Evolutionary conservation across 495 filamentous ascomycete genomes (phyloP).

Genomic region (Aspergillus nanangensis): DNA sequence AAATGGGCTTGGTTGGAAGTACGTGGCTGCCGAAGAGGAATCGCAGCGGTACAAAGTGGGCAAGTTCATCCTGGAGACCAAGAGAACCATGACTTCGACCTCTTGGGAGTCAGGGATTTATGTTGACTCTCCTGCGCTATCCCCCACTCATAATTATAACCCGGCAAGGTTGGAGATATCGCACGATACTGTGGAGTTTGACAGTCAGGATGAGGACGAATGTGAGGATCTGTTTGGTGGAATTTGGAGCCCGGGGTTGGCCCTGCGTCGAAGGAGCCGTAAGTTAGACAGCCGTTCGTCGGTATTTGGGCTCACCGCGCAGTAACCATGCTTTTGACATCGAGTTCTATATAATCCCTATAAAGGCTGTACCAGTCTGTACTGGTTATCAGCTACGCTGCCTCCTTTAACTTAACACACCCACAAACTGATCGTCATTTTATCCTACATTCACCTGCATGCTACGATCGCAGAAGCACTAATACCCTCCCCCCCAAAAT

Average conservation of each 20-base stretch:
- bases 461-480: too few relatives aligned
- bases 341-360: neutral
- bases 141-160: neutral
- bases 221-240: conserved; percentile 91
- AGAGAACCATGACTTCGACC: conserved; percentile 59
- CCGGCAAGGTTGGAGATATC: conserved; percentile 2
- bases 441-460: too few relatives aligned
- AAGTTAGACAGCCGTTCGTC: conserved; percentile 31
- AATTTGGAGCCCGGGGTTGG: conserved; percentile 71
- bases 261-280: conserved; percentile 58
- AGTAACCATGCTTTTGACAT: too few relatives aligned
- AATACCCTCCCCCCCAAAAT: too few relatives aligned
- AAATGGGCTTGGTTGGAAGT: conserved; percentile 85
- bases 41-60: conserved; percentile 89
- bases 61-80: conserved; percentile 92
- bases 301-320: conserved; percentile 25
- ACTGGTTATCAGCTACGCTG: neutral
- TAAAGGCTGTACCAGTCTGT: neutral
- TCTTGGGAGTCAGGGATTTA: conserved; percentile 59
- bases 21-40: conserved; percentile 76
- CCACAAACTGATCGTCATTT: too few relatives aligned
- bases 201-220: conserved; percentile 90
- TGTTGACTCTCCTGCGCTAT: neutral
- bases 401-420: too few relatives aligned
- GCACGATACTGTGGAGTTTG: conserved; percentile 60